Base-by-base conservation (phyloP, 371 early-diverging fungal species). In the Mortierella sp. region DNA sequence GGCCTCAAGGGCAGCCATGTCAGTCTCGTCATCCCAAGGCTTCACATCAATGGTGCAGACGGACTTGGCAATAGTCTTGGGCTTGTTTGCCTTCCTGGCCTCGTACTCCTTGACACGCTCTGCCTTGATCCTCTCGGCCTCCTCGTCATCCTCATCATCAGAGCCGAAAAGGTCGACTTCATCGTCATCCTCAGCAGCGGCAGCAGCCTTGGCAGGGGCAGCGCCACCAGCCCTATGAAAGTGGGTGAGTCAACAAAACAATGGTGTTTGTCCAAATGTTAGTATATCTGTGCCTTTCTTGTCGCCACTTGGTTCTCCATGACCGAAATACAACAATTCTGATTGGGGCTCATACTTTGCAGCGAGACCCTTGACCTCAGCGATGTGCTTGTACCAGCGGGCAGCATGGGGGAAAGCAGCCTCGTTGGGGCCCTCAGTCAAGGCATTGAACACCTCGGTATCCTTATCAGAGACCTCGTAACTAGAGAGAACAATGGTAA, bases 11-110 rank as follows among this genome's bases (percentile, higher is more conserved):
- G 81, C 94, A 30, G 82, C 86, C 85, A 95, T 87, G 72, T 92
- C 88, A 61, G 97, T 97, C 72, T 96, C 96, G 83, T 95, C 95
- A 84, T 96, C 97, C 97, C 97, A 97, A 72, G 97, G 96, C 93
- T 97, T 97, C 79, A 96, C 91, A 65, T 97, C 97, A 46, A 95
- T 87, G 72, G 91, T 88, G 80, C 96, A 84, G 81, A 91, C 90
- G 76, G 96, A 95, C 92, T 97, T 97, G 83, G 96, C 96, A 72
- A 86, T 87, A 58, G 90, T 83, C 84, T 91, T 91, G 73, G 97
- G 96, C 93, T 95, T 96, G 72, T 85, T 83, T 54, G 93, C 95
- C 91, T 97, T 97, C 90, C 92, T 94, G 74, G 90, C 94, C 68
- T 88, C 81, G 90, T 97, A 97, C 83, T 91, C 97, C 66, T 91